A percentile compares a stretch with the other conserved stretches of the same genome.
Evolutionary conservation across 1,284 basidiomycete genomes (phyloP).

Genomic region (Malassezia psittaci): DNA sequence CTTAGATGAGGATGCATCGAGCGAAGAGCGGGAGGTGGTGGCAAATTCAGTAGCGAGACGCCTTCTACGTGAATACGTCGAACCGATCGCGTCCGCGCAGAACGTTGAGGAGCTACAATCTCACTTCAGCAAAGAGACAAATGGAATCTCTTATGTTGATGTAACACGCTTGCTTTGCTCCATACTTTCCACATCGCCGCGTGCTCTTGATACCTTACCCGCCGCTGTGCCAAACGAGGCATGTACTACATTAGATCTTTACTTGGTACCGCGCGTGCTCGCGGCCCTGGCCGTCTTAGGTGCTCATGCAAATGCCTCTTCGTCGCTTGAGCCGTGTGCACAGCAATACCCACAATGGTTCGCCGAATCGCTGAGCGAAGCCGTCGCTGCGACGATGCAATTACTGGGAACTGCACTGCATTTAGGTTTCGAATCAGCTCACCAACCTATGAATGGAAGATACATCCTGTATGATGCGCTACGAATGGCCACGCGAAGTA

Average conservation of each 20-base stretch:
- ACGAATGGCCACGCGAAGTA: background rate
- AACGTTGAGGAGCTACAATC: background rate
- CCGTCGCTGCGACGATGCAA: constrained; percentile 5
- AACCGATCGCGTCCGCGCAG: background rate
- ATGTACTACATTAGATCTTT: constrained; percentile 12
- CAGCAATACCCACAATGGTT: background rate
- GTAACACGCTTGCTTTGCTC: background rate
- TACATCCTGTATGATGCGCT: constrained; percentile 15
- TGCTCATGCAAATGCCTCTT: background rate
- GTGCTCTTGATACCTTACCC: constrained; percentile 7
- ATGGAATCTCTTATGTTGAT: background rate
- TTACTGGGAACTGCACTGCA: constrained; percentile 14
- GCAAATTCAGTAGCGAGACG: constrained; percentile 1
- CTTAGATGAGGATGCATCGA: background rate
- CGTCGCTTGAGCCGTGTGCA: background rate
- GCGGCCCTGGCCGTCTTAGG: constrained; percentile 8
- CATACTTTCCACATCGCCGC: background rate
- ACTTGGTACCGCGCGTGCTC: constrained; percentile 8
- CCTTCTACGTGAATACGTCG: constrained; percentile 6
- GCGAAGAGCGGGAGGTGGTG: constrained; percentile 8
- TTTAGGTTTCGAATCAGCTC: constrained; percentile 7
- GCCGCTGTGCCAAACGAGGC: background rate
- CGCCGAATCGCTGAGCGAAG: background rate
- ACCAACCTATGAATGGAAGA: background rate
- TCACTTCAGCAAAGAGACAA: background rate